phyloP scores from a whole-genome alignment of 2,329 filamentous ascomycete species.

The Venturia oleaginea region DNA sequence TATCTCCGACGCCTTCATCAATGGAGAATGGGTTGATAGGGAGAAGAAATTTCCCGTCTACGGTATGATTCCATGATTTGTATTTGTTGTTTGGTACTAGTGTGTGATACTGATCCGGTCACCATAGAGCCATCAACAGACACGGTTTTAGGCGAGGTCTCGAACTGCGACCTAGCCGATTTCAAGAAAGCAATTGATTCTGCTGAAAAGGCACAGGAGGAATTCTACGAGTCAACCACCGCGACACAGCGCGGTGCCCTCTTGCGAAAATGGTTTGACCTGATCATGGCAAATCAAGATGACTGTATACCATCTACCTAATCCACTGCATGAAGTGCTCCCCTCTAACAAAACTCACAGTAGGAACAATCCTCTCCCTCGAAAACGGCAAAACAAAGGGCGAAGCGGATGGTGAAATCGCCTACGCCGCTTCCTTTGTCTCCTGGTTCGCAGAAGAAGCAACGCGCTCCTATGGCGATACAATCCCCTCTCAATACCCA shows the following conservation, averaged over 20 bases:
- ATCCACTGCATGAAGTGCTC: neutral
- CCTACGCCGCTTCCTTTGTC: slow-evolving; percentile 23
- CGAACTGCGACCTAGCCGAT: slow-evolving; percentile 18
- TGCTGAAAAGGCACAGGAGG: slow-evolving; percentile 17
- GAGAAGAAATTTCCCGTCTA: slow-evolving; percentile 14
- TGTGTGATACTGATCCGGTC: neutral
- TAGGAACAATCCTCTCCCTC: slow-evolving; percentile 23
- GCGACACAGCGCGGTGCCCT: slow-evolving; percentile 20
- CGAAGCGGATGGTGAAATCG: slow-evolving; percentile 24
- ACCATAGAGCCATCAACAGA: slow-evolving; percentile 20
- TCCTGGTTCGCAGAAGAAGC: slow-evolving; percentile 26
- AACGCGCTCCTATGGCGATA: slow-evolving; percentile 14
- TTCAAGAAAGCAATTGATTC: slow-evolving; percentile 19
- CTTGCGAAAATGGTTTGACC: slow-evolving; percentile 23
- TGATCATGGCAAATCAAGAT: slow-evolving; percentile 21
- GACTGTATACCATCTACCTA: slow-evolving; percentile 16
- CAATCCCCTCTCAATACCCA: slow-evolving; percentile 14
- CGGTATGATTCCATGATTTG: slow-evolving; percentile 4
- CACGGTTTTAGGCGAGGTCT: slow-evolving; percentile 17
- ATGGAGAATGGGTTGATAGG: slow-evolving; percentile 13
- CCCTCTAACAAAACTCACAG: neutral
- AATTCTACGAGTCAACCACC: slow-evolving; percentile 14
- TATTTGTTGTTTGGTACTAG: neutral
- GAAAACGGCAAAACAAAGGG: slow-evolving; percentile 26
- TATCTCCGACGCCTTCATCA: slow-evolving; percentile 14